These are phyloP conservation scores for Aspergillus alliaceus DNA, from an alignment of 2,329 filamentous ascomycete genomes.

Conservation along the genomic window DNA sequence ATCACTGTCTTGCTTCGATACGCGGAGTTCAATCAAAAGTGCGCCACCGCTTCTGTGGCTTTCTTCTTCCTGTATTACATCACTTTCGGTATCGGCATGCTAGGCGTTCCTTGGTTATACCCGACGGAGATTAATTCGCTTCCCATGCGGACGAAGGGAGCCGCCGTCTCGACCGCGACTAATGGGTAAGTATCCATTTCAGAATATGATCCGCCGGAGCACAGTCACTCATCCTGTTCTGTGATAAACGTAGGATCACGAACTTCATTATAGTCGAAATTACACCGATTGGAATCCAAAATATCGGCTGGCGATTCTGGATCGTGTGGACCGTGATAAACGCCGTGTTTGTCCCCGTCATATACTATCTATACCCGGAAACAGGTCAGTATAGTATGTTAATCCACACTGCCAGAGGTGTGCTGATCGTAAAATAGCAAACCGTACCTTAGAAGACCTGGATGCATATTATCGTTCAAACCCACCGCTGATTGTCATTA, in stretches of 20 bases:
- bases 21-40: not conserved
- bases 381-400: conserved; percentile 17
- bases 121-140: not conserved
- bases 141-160: not conserved
- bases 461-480: conserved; percentile 40
- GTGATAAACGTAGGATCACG: not conserved
- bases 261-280: not conserved
- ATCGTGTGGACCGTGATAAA: conserved; percentile 50
- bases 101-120: not conserved
- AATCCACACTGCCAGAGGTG: not conserved
- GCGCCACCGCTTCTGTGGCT: not conserved
- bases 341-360: conserved; percentile 48
- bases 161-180: not conserved
- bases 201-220: too few relatives aligned
- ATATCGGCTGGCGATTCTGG: conserved; percentile 33
- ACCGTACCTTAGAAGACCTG: conserved; percentile 34
- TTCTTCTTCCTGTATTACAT: not conserved
- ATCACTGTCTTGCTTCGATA: not conserved
- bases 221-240: not conserved
- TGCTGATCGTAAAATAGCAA: conserved; percentile 10
- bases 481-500: conserved; percentile 47
- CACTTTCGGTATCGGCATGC: not conserved
- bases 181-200: not conserved
- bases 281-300: not conserved
- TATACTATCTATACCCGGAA: conserved; percentile 44